Conservation (phyloP, 2,329 filamentous ascomycete species). For the Reticulascus tulasneorum region DNA sequence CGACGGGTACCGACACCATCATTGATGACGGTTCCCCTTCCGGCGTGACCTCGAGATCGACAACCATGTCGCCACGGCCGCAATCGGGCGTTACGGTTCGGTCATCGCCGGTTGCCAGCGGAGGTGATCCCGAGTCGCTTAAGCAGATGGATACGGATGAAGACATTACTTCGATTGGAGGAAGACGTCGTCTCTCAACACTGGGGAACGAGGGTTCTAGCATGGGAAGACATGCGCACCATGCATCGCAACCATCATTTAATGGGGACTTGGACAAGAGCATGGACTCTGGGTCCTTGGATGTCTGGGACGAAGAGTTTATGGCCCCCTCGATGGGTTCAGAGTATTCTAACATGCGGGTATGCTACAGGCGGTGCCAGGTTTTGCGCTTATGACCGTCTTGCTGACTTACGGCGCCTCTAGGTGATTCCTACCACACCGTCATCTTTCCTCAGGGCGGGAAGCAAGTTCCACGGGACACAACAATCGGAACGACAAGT, state of each 20-base stretch:
- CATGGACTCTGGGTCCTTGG: conserved; percentile 19
- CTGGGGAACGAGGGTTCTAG: neutral
- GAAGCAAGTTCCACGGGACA: conserved; percentile 83
- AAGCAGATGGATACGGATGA: conserved; percentile 40
- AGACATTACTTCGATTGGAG: conserved; percentile 15
- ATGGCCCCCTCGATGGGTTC: conserved; percentile 32
- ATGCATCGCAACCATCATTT: neutral
- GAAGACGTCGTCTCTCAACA: conserved; percentile 3
- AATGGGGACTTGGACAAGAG: conserved; percentile 11
- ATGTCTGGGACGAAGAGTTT: conserved; percentile 22
- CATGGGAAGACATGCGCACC: neutral
- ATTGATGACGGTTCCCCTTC: conserved; percentile 18
- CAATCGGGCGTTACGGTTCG: conserved; percentile 27
- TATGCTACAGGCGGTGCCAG: conserved; percentile 17
- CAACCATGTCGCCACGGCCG: conserved; percentile 40
- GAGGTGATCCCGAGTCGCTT: conserved; percentile 22
- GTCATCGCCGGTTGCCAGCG: conserved; percentile 28
- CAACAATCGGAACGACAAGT: conserved; percentile 90
- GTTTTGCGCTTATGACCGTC: conserved; percentile 3
- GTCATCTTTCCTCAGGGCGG: conserved; percentile 80
- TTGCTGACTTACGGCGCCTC: conserved; percentile 1
- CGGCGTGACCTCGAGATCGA: conserved; percentile 29
- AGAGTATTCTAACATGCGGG: conserved; percentile 32
- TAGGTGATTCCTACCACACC: conserved; percentile 76
- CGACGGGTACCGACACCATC: conserved; percentile 14